Percentiles rank a stretch among this genome's conserved stretches.
Conservation (phyloP, 176 grass and related monocot genomes). For the Oryza meridionalis region DNA sequence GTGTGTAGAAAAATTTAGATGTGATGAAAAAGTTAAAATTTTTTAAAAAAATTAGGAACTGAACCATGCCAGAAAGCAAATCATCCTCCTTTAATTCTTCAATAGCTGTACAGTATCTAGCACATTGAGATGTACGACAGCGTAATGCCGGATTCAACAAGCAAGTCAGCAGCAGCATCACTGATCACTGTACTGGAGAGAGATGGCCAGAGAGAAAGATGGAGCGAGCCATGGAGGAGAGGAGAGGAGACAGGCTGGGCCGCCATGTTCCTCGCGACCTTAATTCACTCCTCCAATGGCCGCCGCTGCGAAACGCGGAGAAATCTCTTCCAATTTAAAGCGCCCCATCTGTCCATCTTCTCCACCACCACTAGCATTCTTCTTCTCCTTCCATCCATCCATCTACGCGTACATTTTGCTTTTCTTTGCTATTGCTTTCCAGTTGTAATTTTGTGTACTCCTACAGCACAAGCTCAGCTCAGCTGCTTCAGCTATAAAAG, state of each 20-base stretch:
- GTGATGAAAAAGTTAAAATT: too few relatives aligned
- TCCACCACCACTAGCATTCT: not conserved
- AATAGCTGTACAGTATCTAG: too few relatives aligned
- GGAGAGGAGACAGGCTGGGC: slow-evolving; percentile 15
- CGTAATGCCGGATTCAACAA: not conserved
- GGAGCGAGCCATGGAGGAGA: not conserved
- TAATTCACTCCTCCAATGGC: not conserved
- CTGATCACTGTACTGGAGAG: not conserved
- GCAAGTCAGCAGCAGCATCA: not conserved
- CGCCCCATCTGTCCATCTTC: not conserved
- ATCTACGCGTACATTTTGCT: not conserved
- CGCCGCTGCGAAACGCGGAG: slow-evolving; percentile 16
- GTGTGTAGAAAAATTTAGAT: too few relatives aligned
- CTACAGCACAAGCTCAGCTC: not conserved
- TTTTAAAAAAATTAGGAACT: too few relatives aligned
- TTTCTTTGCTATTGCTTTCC: not conserved
- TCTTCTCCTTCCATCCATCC: not conserved
- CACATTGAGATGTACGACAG: not conserved
- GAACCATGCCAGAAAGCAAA: too few relatives aligned
- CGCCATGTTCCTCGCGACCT: not conserved
- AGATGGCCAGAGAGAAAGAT: not conserved
- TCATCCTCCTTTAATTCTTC: too few relatives aligned
- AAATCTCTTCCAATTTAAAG: slow-evolving; percentile 33
- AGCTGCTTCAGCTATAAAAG: slow-evolving; percentile 21
- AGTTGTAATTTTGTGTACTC: not conserved